A percentile compares a stretch with the other conserved stretches of the same genome.
Conservation (phyloP, 176 grass and related monocot genomes). For the Neostapfia colusana region DNA sequence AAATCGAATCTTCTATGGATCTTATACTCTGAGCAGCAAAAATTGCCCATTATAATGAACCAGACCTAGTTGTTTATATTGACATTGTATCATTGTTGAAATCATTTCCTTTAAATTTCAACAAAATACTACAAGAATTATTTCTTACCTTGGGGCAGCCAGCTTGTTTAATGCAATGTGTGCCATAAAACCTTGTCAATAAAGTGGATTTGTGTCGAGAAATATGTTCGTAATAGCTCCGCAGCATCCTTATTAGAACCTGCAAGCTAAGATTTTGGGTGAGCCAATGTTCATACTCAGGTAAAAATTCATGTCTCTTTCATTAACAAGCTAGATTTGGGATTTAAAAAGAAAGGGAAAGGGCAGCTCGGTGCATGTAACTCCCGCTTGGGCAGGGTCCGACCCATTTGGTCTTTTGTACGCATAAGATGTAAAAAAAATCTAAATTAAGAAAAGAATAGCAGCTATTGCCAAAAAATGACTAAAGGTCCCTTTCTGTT, state of each 20-base stretch:
- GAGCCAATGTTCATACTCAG: neutral
- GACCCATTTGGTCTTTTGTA: too few relatives aligned
- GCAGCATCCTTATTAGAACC: conserved; percentile 73
- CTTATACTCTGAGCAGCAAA: conserved; percentile 68
- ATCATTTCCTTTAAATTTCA: neutral
- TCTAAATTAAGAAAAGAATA: neutral
- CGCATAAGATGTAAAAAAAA: neutral
- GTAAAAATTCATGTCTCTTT: neutral
- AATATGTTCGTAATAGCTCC: conserved; percentile 65
- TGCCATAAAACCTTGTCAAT: conserved; percentile 70
- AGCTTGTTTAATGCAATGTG: conserved; percentile 73
- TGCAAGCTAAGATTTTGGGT: conserved; percentile 13
- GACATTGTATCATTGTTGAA: neutral
- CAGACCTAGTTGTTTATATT: conserved; percentile 50
- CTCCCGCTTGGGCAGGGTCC: too few relatives aligned
- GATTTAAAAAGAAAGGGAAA: too few relatives aligned
- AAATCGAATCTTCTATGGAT: conserved; percentile 74
- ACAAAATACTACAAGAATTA: neutral
- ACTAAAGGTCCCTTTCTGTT: neutral
- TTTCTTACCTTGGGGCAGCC: conserved; percentile 66
- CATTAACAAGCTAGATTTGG: neutral
- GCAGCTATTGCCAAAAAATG: neutral
- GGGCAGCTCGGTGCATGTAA: too few relatives aligned
- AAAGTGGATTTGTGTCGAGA: conserved; percentile 54
- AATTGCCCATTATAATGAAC: conserved; percentile 74